Base-by-base conservation (phyloP, 345 rosid species). In the Gossypium raimondii region DNA sequence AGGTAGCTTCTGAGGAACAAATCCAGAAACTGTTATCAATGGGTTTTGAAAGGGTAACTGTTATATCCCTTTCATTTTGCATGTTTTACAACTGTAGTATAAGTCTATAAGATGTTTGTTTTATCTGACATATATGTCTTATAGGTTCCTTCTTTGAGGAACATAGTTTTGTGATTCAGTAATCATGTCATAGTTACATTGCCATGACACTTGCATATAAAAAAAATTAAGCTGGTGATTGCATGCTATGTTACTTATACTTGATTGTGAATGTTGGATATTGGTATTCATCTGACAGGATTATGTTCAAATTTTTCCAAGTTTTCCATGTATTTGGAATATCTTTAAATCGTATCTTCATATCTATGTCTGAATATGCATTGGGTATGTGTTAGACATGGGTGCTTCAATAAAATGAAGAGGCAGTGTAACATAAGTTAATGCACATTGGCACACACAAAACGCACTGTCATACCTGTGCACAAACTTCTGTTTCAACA, bases 31-130 rank as follows among this genome's bases (percentile, higher is more conserved):
- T 95, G 25, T 88, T 90, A 11, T 84, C 97, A 43, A 95, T 95
- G 98, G 97, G 99, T 55, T 95, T 95, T 50, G 99, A 93, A 45
- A 85, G 87, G 98, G 98, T 93, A 85, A 74, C 38, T 7, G 29
- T 41, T 45, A 22, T 14, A 50, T 2, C 45, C 16, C 34, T 41
- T n/a, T 53, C 48, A 56, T 58, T 59, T 59, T 56, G 10, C 27
- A n/a, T 55, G 34, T 53, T 72, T 25, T 8, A 34, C 16, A 25
- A 43, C 29, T 29, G 16, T 69, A 20, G 58, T 43, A 14, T 53
- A 59, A 10, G 0, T 12, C 64, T 43, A 14, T 53, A 53, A 10
- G 0, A 17, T 27, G 16, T 41, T 75, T 48, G 47, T 11, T 55
- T 45, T 43, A 11, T 43, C 27, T 9, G 50, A 69, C 14, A 4